A percentile compares a stretch with the other conserved stretches of the same genome.
Evolutionary conservation across 192 early-diverging fungal species (phyloP).

Genomic region (Backusella morwellensis): DNA sequence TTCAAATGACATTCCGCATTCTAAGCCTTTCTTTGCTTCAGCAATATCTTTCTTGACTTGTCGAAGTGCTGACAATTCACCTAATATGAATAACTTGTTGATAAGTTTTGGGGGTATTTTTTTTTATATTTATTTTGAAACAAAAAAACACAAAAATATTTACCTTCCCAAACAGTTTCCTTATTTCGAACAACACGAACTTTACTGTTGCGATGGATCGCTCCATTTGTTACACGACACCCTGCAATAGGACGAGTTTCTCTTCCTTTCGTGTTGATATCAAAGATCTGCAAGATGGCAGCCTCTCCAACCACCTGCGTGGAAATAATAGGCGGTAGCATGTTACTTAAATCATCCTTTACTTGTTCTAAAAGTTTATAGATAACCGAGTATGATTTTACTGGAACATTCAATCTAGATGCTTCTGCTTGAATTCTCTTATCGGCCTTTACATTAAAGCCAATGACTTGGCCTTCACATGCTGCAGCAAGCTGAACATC

Average conservation of each 20-base stretch:
- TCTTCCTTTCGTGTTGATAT: conserved; percentile 77
- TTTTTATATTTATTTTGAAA: conserved; percentile 16
- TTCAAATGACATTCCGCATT: conserved; percentile 93
- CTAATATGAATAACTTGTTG: conserved; percentile 20
- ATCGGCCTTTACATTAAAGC: conserved; percentile 88
- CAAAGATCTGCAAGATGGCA: conserved; percentile 79
- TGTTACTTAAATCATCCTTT: conserved; percentile 69
- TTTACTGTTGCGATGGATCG: conserved; percentile 55
- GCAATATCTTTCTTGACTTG: conserved; percentile 88
- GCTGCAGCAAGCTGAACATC: conserved; percentile 78
- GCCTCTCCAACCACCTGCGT: conserved; percentile 89
- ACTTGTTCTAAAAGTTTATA: conserved; percentile 93
- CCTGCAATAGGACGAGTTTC: conserved; percentile 76
- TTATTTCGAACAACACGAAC: conserved; percentile 69
- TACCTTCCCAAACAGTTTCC: conserved; percentile 72
- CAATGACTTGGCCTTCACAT: conserved; percentile 64
- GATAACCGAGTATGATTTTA: conserved; percentile 80
- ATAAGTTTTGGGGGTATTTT: neutral
- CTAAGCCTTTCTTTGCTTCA: conserved; percentile 91
- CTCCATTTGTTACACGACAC: conserved; percentile 78
- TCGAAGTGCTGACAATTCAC: conserved; percentile 71
- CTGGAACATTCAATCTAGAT: conserved; percentile 55
- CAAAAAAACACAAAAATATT: conserved; percentile 8
- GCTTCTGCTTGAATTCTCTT: conserved; percentile 68
- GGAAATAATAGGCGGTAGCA: conserved; percentile 76